phyloP scores from a whole-genome alignment of 2,329 filamentous ascomycete species.

The Scedosporium apiospermum region DNA sequence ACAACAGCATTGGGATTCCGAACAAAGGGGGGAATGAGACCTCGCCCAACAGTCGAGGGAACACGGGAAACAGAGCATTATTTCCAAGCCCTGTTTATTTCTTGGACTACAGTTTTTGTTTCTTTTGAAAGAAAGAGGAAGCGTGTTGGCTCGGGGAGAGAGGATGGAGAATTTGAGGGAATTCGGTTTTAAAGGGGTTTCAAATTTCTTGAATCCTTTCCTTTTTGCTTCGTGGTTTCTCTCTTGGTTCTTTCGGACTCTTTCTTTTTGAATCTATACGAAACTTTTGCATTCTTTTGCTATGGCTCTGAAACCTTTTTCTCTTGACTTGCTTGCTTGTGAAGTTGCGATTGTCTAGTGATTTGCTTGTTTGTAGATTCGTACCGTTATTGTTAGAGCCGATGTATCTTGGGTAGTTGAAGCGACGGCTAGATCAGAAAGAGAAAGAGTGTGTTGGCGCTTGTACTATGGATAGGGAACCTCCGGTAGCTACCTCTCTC shows the following conservation, averaged over 20 bases:
- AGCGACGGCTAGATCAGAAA: too few species aligned
- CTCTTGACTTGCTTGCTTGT: neutral
- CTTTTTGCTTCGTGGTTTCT: neutral
- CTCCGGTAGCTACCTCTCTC: too few species aligned
- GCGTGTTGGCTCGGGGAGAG: neutral
- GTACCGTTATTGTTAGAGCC: too few species aligned
- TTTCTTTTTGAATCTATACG: neutral
- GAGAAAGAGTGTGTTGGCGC: too few species aligned
- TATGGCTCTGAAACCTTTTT: neutral
- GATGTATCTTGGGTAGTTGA: too few species aligned
- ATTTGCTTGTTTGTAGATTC: too few species aligned
- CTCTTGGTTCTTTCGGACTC: neutral
- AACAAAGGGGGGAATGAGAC: neutral
- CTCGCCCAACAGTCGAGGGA: conserved; percentile 1
- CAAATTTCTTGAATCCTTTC: neutral
- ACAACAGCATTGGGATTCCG: neutral
- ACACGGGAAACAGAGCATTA: neutral
- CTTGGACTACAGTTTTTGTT: neutral
- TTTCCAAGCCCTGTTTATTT: neutral
- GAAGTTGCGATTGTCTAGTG: too few species aligned
- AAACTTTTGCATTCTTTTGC: neutral
- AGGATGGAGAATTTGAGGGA: neutral
- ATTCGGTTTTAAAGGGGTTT: neutral
- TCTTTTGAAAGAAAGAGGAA: neutral
- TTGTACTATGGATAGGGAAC: too few species aligned